These are phyloP conservation scores for Eurotiales sp. DNA, from an alignment of 2,329 filamentous ascomycete genomes.

Conservation along the genomic window DNA sequence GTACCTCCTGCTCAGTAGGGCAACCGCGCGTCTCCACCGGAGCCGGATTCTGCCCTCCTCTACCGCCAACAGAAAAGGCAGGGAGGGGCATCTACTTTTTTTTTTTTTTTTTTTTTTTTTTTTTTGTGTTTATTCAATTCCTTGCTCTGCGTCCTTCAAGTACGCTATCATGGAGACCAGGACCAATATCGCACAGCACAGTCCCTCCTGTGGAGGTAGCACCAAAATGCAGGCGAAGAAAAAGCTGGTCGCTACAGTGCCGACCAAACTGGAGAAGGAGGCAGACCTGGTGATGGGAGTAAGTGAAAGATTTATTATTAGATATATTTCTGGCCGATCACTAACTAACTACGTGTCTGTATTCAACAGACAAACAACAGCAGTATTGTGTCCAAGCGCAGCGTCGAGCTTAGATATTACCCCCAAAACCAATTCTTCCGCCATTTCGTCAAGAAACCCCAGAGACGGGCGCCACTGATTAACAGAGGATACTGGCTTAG, in stretches of 20 bases:
- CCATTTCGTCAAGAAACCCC: constrained; percentile 80
- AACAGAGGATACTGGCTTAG: constrained; percentile 87
- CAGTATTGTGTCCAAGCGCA: constrained; percentile 87
- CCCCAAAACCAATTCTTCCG: constrained; percentile 80
- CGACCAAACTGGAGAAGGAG: constrained; percentile 36
- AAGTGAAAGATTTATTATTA: constrained; percentile 22
- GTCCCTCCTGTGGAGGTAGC: not conserved
- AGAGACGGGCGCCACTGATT: constrained; percentile 79
- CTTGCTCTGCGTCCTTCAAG: not conserved
- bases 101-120: not conserved
- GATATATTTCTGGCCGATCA: not conserved
- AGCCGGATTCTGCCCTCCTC: constrained; percentile 1
- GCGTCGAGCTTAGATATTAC: constrained; percentile 85
- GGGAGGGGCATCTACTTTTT: not conserved
- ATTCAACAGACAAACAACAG: constrained; percentile 73
- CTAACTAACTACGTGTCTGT: not conserved
- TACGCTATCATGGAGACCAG: not conserved
- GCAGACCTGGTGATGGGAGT: constrained; percentile 55
- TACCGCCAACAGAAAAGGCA: too few relatives aligned
- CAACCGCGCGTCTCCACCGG: constrained; percentile 4
- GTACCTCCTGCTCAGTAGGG: too few relatives aligned
- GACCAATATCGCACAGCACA: not conserved
- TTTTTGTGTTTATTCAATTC: not conserved
- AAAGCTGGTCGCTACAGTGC: constrained; percentile 16
- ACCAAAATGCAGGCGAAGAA: not conserved